Percentiles rank a stretch among this genome's conserved stretches.
phyloP scores from a whole-genome alignment of 1,284 basidiomycete genomes.

The Xerocomus amazonicus region DNA sequence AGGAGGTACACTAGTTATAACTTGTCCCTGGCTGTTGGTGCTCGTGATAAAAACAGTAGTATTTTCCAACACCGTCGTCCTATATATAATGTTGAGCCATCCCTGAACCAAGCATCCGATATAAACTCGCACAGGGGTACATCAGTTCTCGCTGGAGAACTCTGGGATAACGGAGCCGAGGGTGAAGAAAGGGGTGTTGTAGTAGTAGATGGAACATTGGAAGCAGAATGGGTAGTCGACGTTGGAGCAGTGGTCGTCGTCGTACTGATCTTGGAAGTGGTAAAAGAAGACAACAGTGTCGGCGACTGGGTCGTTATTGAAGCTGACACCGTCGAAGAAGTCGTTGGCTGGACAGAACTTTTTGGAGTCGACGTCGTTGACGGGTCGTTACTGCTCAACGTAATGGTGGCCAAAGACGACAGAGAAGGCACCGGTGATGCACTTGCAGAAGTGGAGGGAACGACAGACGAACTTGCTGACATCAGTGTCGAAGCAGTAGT shows the following conservation, averaged over 20 bases:
- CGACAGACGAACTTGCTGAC: slow-evolving; percentile 6
- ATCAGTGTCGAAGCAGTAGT: slow-evolving; percentile 2
- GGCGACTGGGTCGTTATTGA: slow-evolving; percentile 6
- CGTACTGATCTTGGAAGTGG: slow-evolving; percentile 6
- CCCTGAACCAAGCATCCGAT: slow-evolving; percentile 7
- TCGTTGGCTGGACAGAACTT: slow-evolving; percentile 8
- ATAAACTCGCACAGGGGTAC: slow-evolving; percentile 24
- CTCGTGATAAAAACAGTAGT: slow-evolving; percentile 52
- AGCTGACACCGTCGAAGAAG: slow-evolving; percentile 7
- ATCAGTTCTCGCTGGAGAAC: slow-evolving; percentile 12
- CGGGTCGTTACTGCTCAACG: slow-evolving; percentile 7
- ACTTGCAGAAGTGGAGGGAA: slow-evolving; percentile 4
- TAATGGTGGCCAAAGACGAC: background rate
- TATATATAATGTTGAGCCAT: slow-evolving; percentile 31
- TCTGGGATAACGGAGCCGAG: slow-evolving; percentile 15
- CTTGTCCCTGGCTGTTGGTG: slow-evolving; percentile 53
- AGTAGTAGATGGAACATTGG: slow-evolving; percentile 6
- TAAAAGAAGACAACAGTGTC: slow-evolving; percentile 1
- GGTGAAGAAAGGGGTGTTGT: slow-evolving; percentile 13
- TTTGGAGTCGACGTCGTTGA: slow-evolving; percentile 10
- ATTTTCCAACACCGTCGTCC: slow-evolving; percentile 49
- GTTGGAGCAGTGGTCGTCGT: slow-evolving; percentile 7
- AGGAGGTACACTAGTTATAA: slow-evolving; percentile 49
- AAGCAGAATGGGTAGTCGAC: background rate
- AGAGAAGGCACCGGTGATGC: slow-evolving; percentile 11